A percentile compares a stretch with the other conserved stretches of the same genome.
Conservation (phyloP, 2,329 filamentous ascomycete species). For the Neofusicoccum cordaticola region DNA sequence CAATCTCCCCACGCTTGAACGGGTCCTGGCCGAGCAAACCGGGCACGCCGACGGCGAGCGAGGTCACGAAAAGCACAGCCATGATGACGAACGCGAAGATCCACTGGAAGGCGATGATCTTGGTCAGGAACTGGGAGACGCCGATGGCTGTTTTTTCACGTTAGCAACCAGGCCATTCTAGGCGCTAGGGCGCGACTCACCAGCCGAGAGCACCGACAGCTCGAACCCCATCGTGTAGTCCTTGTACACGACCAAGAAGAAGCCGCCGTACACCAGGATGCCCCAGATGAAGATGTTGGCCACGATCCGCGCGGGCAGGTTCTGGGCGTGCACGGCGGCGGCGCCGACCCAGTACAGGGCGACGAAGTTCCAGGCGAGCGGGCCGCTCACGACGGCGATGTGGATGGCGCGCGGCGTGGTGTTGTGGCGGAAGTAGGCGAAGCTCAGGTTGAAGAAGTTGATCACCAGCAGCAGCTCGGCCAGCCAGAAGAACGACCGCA, state of each 20-base stretch:
- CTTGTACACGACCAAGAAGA: conserved; percentile 73
- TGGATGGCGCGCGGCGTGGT: conserved; percentile 73
- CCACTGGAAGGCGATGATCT: conserved; percentile 80
- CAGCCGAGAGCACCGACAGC: conserved; percentile 68
- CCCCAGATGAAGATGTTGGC: conserved; percentile 89
- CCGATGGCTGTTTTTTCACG: conserved; percentile 55
- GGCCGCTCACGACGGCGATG: conserved; percentile 69
- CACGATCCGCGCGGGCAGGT: conserved; percentile 69
- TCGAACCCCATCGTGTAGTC: conserved; percentile 77
- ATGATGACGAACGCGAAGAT: conserved; percentile 88
- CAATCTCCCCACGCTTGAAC: conserved; percentile 47
- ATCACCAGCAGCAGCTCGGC: conserved; percentile 72
- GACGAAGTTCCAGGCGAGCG: conserved; percentile 81
- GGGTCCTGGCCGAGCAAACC: conserved; percentile 59
- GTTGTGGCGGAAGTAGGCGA: conserved; percentile 77
- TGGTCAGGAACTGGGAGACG: conserved; percentile 70
- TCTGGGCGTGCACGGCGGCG: conserved; percentile 67
- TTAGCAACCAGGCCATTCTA: neutral
- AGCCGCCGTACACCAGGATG: conserved; percentile 70
- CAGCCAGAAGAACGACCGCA: conserved; percentile 69
- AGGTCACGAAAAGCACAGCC: conserved; percentile 67
- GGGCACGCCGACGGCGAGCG: conserved; percentile 63
- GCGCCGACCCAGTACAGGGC: conserved; percentile 88
- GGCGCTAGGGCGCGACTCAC: conserved; percentile 44
- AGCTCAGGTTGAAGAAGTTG: conserved; percentile 78